Evolutionary conservation across 768 basidiomycete genomes (phyloP).

Genomic region (Cantharellus anzutake): DNA sequence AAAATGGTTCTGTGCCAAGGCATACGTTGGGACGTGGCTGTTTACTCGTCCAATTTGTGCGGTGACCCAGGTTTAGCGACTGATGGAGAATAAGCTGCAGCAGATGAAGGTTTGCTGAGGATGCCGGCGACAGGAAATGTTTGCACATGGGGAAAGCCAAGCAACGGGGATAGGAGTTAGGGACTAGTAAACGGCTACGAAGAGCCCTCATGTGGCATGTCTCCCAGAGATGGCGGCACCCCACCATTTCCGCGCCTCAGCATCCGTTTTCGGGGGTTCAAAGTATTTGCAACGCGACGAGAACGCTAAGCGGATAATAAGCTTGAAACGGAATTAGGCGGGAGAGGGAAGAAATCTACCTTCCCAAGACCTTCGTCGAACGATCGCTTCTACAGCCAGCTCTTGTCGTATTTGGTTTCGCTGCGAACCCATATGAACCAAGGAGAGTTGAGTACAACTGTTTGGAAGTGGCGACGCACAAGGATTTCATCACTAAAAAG

Average conservation of each 20-base stretch:
- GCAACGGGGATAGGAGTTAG: too few relatives aligned
- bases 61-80: too few relatives aligned
- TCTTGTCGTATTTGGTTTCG: constrained; percentile 60
- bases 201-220: neutral
- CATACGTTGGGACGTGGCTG: too few relatives aligned
- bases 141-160: too few relatives aligned
- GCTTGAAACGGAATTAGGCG: constrained; percentile 7
- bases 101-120: too few relatives aligned
- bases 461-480: constrained; percentile 22
- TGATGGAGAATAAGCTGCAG: too few relatives aligned
- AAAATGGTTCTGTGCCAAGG: too few relatives aligned
- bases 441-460: neutral
- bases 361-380: constrained; percentile 48
- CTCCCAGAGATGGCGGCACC: constrained; percentile 3
- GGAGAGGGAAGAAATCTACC: constrained; percentile 26
- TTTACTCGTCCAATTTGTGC: too few relatives aligned
- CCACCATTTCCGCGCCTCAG: constrained; percentile 14
- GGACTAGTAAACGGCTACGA: too few relatives aligned
- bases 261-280: constrained; percentile 28
- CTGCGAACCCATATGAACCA: constrained; percentile 20
- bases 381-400: constrained; percentile 48
- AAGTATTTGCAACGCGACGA: constrained; percentile 65
- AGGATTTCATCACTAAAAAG: constrained; percentile 52
- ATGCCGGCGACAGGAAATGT: too few relatives aligned
- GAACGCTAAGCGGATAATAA: constrained; percentile 35